Evolutionary conservation across 2,329 filamentous ascomycete genomes (phyloP).

Genomic region (Fusarium pseudograminearum): DNA sequence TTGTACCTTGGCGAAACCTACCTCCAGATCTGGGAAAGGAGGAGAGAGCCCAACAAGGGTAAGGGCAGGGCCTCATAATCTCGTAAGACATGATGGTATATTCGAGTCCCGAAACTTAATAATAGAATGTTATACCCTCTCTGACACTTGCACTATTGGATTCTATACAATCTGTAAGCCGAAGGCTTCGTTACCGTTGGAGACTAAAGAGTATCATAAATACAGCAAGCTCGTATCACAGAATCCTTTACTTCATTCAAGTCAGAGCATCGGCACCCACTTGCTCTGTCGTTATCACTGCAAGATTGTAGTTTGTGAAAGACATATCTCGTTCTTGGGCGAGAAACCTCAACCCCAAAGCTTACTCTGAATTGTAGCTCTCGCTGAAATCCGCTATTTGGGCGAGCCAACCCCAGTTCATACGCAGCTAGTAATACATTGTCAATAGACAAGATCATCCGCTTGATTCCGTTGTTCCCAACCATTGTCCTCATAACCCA

Average conservation of each 20-base stretch:
- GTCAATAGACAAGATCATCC: conserved; percentile 16
- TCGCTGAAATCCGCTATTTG: conserved; percentile 34
- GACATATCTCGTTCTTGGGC: conserved; percentile 5
- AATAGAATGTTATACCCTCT: not conserved
- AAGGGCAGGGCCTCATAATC: conserved; percentile 51
- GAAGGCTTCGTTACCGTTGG: not conserved
- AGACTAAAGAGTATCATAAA: not conserved
- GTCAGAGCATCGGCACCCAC: not conserved
- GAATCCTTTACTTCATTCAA: not conserved
- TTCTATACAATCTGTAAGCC: not conserved
- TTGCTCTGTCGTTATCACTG: conserved; percentile 1
- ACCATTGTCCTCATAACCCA: conserved; percentile 15
- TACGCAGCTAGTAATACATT: conserved; percentile 42
- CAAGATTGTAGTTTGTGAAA: conserved; percentile 31
- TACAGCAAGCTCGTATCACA: not conserved
- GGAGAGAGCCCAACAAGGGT: conserved; percentile 63
- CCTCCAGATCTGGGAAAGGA: conserved; percentile 94
- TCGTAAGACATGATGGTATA: conserved; percentile 12
- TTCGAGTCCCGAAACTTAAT: not conserved
- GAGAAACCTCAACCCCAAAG: conserved; percentile 31
- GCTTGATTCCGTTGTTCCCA: conserved; percentile 11
- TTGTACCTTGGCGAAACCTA: conserved; percentile 95
- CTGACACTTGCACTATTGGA: not conserved
- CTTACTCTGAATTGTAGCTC: conserved; percentile 40
- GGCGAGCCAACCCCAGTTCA: conserved; percentile 26